phyloP scores from a whole-genome alignment of 306 rosid species.

The Citrullus amarus region DNA sequence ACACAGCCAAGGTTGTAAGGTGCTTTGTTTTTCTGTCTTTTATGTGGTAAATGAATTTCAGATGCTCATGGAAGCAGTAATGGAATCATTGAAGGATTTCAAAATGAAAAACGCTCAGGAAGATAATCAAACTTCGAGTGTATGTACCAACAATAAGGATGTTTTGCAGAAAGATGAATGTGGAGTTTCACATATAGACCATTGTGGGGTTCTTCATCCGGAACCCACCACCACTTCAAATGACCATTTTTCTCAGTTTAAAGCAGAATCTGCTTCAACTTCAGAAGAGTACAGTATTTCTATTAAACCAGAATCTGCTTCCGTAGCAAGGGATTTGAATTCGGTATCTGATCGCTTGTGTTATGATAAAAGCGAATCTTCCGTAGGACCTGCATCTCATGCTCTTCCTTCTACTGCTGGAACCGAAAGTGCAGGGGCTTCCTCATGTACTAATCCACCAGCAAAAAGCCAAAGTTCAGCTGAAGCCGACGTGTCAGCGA shows the following conservation, averaged over 20 bases:
- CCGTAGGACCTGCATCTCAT: slow-evolving; percentile 10
- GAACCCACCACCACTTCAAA: slow-evolving; percentile 17
- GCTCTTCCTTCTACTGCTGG: slow-evolving; percentile 23
- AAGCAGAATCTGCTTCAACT: slow-evolving; percentile 25
- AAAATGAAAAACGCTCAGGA: slow-evolving; percentile 29
- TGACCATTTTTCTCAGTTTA: slow-evolving; percentile 18
- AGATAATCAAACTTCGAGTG: slow-evolving; percentile 23
- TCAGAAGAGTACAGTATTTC: slow-evolving; percentile 14
- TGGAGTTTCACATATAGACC: slow-evolving; percentile 19
- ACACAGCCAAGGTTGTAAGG: background rate
- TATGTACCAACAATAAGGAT: slow-evolving; percentile 15
- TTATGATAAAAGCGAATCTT: slow-evolving; percentile 17
- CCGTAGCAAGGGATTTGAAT: slow-evolving; percentile 21
- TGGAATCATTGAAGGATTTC: slow-evolving; percentile 49
- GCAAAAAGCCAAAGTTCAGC: slow-evolving; percentile 33
- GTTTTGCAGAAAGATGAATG: slow-evolving; percentile 19
- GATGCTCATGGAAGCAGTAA: slow-evolving; percentile 82
- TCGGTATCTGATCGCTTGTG: slow-evolving; percentile 21
- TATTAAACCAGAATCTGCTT: slow-evolving; percentile 25
- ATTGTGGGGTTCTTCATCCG: slow-evolving; percentile 17
- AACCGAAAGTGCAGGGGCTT: slow-evolving; percentile 26
- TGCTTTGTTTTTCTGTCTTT: background rate
- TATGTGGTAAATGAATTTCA: slow-evolving; percentile 12
- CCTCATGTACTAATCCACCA: slow-evolving; percentile 25
- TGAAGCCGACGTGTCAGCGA: slow-evolving; percentile 69